Conservation (phyloP, 2,329 filamentous ascomycete species). For the Rutstroemia sp. region DNA sequence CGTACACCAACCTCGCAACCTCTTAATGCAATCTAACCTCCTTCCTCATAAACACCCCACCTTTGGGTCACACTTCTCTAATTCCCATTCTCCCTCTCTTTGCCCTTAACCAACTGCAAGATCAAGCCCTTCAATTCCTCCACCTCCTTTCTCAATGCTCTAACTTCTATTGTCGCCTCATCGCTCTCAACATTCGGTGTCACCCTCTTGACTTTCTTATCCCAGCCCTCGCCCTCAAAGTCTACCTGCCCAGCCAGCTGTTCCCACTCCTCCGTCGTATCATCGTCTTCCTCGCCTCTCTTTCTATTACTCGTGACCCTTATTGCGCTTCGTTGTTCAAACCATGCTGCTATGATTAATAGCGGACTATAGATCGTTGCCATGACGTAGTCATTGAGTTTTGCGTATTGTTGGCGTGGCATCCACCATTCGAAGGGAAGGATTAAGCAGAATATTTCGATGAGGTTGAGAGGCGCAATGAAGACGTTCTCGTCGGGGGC, state of each 20-base stretch:
- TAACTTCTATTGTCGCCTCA: conserved; percentile 62
- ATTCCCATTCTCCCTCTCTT: background rate
- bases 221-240: conserved; percentile 80
- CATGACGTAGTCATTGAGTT: conserved; percentile 86
- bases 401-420: conserved; percentile 62
- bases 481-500: conserved; percentile 98
- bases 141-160: conserved; percentile 50
- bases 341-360: conserved; percentile 66
- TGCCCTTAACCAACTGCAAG: conserved; percentile 18
- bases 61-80: too few relatives aligned
- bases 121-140: conserved; percentile 43
- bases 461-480: conserved; percentile 88
- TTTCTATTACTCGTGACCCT: conserved; percentile 66
- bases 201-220: conserved; percentile 66
- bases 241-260: conserved; percentile 65
- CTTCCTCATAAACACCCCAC: too few relatives aligned
- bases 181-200: conserved; percentile 80
- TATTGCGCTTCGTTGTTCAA: conserved; percentile 59
- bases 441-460: conserved; percentile 75
- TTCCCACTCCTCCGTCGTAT: conserved; percentile 89
- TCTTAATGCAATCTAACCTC: too few relatives aligned
- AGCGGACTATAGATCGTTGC: conserved; percentile 76
- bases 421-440: conserved; percentile 96
- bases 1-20: too few relatives aligned
- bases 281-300: conserved; percentile 82